A percentile compares a stretch with the other conserved stretches of the same genome.
Evolutionary conservation across 2,329 filamentous ascomycete genomes (phyloP).

Genomic region (Nigrospora sphaerica): DNA sequence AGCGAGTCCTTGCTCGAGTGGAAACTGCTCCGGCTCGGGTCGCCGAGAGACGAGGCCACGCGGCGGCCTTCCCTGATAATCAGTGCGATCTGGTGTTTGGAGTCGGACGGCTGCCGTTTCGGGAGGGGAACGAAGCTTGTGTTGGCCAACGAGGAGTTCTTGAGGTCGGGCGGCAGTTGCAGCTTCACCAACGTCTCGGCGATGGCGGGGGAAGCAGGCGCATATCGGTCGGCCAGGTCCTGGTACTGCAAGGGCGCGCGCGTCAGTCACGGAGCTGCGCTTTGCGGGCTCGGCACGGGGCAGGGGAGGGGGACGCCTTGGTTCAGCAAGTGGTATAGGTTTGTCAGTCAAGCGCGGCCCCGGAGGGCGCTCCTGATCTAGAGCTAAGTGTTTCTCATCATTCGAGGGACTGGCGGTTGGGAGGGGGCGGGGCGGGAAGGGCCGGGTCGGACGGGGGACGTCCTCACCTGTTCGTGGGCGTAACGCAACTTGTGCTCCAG

Average conservation of each 20-base stretch:
- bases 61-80: slow-evolving; percentile 58
- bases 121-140: slow-evolving; percentile 47
- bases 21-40: slow-evolving; percentile 42
- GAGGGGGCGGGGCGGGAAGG: not conserved
- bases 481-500: slow-evolving; percentile 61
- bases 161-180: slow-evolving; percentile 51
- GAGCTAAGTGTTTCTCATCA: slow-evolving; percentile 60
- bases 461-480: slow-evolving; percentile 58
- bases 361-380: slow-evolving; percentile 67
- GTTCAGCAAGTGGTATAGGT: slow-evolving; percentile 22
- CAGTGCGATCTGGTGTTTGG: slow-evolving; percentile 53
- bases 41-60: slow-evolving; percentile 42
- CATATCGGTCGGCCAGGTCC: slow-evolving; percentile 61
- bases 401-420: slow-evolving; percentile 12
- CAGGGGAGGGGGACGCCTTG: not conserved
- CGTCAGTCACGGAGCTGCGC: slow-evolving; percentile 6
- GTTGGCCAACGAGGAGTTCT: slow-evolving; percentile 39
- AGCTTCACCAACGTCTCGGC: slow-evolving; percentile 60
- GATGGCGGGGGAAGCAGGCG: slow-evolving; percentile 57
- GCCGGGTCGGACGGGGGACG: slow-evolving; percentile 3
- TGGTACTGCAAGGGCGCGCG: slow-evolving; percentile 44
- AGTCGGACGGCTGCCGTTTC: slow-evolving; percentile 35
- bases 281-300: not conserved
- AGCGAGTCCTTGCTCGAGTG: slow-evolving; percentile 39
- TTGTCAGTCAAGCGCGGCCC: slow-evolving; percentile 56